A percentile compares a stretch with the other conserved stretches of the same genome.
These are phyloP conservation scores for Cetraspora pellucida DNA, from an alignment of 192 early-diverging fungal species.

Conservation along the genomic window DNA sequence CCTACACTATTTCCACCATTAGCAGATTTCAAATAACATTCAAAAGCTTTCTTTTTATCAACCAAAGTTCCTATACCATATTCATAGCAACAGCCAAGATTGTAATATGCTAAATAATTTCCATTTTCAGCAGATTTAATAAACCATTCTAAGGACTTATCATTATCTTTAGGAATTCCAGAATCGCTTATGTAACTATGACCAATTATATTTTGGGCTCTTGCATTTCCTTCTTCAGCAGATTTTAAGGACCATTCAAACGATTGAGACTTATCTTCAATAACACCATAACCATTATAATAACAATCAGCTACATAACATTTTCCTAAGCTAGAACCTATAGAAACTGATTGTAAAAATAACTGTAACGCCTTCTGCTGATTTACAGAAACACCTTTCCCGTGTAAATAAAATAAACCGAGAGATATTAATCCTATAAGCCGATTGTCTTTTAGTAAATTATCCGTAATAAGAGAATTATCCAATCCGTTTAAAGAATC, in stretches of 20 bases:
- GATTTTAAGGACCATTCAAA: slow-evolving; percentile 63
- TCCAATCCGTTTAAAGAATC: neutral
- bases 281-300: slow-evolving; percentile 58
- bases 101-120: slow-evolving; percentile 57
- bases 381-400: neutral
- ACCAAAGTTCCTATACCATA: slow-evolving; percentile 59
- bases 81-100: slow-evolving; percentile 61
- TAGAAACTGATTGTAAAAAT: slow-evolving; percentile 45
- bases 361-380: neutral
- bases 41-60: slow-evolving; percentile 50
- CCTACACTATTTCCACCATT: slow-evolving; percentile 37
- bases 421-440: neutral
- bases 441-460: neutral
- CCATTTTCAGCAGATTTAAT: slow-evolving; percentile 52
- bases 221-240: slow-evolving; percentile 59
- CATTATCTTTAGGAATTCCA: slow-evolving; percentile 65
- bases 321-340: slow-evolving; percentile 57
- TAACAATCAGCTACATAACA: slow-evolving; percentile 63
- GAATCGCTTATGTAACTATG: slow-evolving; percentile 79
- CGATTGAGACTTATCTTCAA: slow-evolving; percentile 48
- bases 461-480: neutral
- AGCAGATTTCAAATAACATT: slow-evolving; percentile 54
- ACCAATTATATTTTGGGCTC: slow-evolving; percentile 66
- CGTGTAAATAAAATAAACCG: neutral
- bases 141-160: slow-evolving; percentile 65